Base-by-base conservation (phyloP, 208 protist species). In the Eutreptiella sp. region DNA sequence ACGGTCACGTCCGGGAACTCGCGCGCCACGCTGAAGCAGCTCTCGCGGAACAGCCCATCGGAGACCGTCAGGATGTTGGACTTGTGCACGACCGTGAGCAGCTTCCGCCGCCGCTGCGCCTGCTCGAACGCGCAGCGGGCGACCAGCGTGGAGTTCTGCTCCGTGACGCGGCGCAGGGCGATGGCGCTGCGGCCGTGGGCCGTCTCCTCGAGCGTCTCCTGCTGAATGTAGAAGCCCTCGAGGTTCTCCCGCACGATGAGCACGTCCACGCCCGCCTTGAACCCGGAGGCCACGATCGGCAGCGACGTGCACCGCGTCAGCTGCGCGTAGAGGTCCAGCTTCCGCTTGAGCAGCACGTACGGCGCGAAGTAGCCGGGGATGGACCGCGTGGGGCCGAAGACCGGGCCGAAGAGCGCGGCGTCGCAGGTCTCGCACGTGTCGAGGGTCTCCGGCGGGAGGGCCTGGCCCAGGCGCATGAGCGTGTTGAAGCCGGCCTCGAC, bases 221-320 rank as follows among this genome's bases (percentile, higher is more conserved):
- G 70, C 45, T 74, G 73, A 27, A 66, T 63, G 59, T 85, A 85
- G 52, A 80, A 63, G 62, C 72, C 77, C 57, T 85, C 80, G 7
- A 77, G 79, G 66, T 85, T 85, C 45, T 85, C 77, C 38, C 80
- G 73, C 14, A 85, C 69, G 59, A 81, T 71, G 31, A 79, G 64
- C 7, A 83, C 61, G 48, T 85, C 73, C 24, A 85, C 26, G 16
- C 48, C 75, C 32, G 75, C 55, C 24, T 72, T 38, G 41, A 79
- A 24, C 23, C 31, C 19, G 24, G 43, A 35, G 33, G n/a, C 2
- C 31, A 36, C 24, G 46, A 59, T 32, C 29, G 45, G 19, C 29
- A 47, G 9, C 0, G 38, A 35, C 33, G 47, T 67, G 48, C 60
- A 63, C 23, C 38, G 27, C 35, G 45, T 19, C 14, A 72, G 7